Evolutionary conservation across 805 yeast species (phyloP), one percentile per base, ranked within the genome.

Genomic region (Lachancea kluyveri): DNA sequence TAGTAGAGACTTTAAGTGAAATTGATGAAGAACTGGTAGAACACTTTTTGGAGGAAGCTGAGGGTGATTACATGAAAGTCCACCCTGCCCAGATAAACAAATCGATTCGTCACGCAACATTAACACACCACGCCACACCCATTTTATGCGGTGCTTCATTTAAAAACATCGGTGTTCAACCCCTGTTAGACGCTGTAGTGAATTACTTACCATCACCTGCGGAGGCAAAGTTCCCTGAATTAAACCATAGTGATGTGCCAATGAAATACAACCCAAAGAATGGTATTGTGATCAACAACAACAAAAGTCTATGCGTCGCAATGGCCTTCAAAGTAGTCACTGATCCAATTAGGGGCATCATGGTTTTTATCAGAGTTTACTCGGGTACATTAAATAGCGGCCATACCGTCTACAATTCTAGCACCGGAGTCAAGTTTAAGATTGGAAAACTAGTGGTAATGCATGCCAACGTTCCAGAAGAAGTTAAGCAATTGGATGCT

Each of bases 91-190:
- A 72, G 1, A 59, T 92, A n/a, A 71, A 68, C 25, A 45, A 51
- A 10, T 79, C 94, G 0, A 67, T 92, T 6, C 64, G 83, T 31
- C 62, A 59, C 15, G 76, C 82, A 3, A 83, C 95, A 0, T 41
- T 85, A 5, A 53, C 55, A 1, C 68, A 71, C 28, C 56, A 61
- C 22, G 67, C 84, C 1, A 71, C 79, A 0, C 96, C 98, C 0
- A 83, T 92, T 0, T 59, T 88, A 21, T 87, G 96, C 57, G 98
- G 98, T 8, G 83, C 96, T 2, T 82, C 95, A 33, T 92, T 90
- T 59, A 72, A 69, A 43, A 90, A 90, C 54, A 82, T 90, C 27
- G 98, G 98, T 16, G 95, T 92, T 3, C 97, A 92, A 53, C 96
- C 97, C 1, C 62, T 92, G 29, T 59, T 92, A 58, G 96, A 90